Percentiles rank a stretch among this genome's conserved stretches.
Conservation (phyloP, 2,329 filamentous ascomycete genomes). For the Aspergillus tanneri region DNA sequence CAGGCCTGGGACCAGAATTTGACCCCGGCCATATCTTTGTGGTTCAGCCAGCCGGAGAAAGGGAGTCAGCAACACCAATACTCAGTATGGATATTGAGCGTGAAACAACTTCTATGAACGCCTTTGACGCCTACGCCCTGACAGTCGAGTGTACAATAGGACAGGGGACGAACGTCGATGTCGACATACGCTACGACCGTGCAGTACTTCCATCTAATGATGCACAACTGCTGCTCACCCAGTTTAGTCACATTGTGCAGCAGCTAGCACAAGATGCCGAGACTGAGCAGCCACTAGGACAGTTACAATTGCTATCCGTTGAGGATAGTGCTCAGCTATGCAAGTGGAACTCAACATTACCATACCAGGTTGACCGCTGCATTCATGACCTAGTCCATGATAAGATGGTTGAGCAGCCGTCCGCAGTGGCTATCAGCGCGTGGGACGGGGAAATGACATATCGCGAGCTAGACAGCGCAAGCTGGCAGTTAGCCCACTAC, state of each 20-base stretch:
- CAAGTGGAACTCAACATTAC: constrained; percentile 12
- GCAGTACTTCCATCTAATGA: constrained; percentile 4
- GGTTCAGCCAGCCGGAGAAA: constrained; percentile 10
- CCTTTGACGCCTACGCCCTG: constrained; percentile 15
- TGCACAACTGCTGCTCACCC: constrained; percentile 11
- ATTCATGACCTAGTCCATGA: constrained; percentile 13
- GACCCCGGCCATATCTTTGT: constrained; percentile 11
- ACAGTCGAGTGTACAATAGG: constrained; percentile 13
- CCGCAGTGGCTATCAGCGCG: background rate
- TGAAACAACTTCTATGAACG: constrained; percentile 5
- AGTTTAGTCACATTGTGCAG: constrained; percentile 11
- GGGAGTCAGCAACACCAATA: background rate
- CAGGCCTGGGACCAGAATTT: constrained; percentile 2
- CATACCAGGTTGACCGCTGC: constrained; percentile 4
- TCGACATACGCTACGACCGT: constrained; percentile 14
- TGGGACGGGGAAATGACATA: background rate
- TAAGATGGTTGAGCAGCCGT: background rate
- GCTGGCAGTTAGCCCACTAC: background rate
- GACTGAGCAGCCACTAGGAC: constrained; percentile 5
- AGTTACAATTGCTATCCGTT: constrained; percentile 9
- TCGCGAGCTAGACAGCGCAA: background rate
- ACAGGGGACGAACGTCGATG: constrained; percentile 2
- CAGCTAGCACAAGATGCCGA: constrained; percentile 7
- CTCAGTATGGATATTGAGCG: constrained; percentile 6
- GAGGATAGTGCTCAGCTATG: constrained; percentile 12